Conservation (phyloP, 768 basidiomycete species). For the Rhizopogon vulgaris region DNA sequence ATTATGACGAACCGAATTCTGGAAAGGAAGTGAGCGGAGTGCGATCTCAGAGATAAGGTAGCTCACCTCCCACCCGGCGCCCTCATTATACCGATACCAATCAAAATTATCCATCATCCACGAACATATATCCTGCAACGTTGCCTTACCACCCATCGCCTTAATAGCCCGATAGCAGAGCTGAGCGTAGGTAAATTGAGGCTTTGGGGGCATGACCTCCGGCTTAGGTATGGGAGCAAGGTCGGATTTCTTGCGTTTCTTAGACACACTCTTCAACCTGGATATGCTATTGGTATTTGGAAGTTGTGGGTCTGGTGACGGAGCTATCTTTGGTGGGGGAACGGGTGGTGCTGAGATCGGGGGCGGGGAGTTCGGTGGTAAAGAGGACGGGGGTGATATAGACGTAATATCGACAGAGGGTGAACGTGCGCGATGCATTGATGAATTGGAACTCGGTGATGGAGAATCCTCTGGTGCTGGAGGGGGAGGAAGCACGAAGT, state of each 20-base stretch:
- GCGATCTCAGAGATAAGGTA: background rate
- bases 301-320: slow-evolving; percentile 44
- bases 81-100: slow-evolving; percentile 84
- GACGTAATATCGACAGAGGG: slow-evolving; percentile 81
- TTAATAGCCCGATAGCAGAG: slow-evolving; percentile 88
- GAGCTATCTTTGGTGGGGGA: slow-evolving; percentile 39
- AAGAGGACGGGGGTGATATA: slow-evolving; percentile 76
- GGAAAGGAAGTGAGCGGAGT: background rate
- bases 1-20: slow-evolving; percentile 94
- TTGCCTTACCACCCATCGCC: slow-evolving; percentile 76
- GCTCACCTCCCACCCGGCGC: slow-evolving; percentile 85
- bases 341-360: slow-evolving; percentile 41
- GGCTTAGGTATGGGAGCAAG: slow-evolving; percentile 42
- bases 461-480: slow-evolving; percentile 75
- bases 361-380: slow-evolving; percentile 71
- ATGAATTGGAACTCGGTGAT: slow-evolving; percentile 72
- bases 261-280: slow-evolving; percentile 41
- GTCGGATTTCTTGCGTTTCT: slow-evolving; percentile 67
- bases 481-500: slow-evolving; percentile 91
- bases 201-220: slow-evolving; percentile 83
- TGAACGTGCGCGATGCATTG: slow-evolving; percentile 61
- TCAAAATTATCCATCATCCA: slow-evolving; percentile 90
- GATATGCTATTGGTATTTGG: slow-evolving; percentile 59
- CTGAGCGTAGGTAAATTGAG: slow-evolving; percentile 85
- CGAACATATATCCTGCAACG: slow-evolving; percentile 83